Base-by-base conservation (phyloP, 768 basidiomycete species). In the Hirschioporus abietinus region DNA sequence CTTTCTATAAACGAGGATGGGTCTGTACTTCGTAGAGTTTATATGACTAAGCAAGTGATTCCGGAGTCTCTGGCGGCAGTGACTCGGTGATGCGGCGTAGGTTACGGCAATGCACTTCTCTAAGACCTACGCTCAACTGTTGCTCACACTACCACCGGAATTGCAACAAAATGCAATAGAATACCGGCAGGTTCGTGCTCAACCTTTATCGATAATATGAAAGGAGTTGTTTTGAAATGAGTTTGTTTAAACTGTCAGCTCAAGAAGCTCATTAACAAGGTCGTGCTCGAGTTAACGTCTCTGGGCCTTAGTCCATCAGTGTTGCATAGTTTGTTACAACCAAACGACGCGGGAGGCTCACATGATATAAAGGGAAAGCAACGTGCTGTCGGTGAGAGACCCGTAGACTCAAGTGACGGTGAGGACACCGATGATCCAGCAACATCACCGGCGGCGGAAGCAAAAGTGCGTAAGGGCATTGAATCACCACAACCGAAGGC, bases 241-340 rank as follows among this genome's bases (percentile, higher is more conserved):
- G 23, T 60, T 69, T 15, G 60, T 12, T 8, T 12, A 24, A 25
- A 5, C 3, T 61, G 18, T 58, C 71, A 96, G 91, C 87, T 98
- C 66, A 97, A 98, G 78, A 94, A 92, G 71, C 79, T 96, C 34
- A 95, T 98, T 70, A 91, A 92, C 69, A 83, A 88, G 72, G 85
- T 95, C 42, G 92, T 91, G 0, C 76, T 78, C 10, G 95, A 98
- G 76, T 86, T 98, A 20, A 81, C 85, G 3, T 82, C 85, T 1
- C 78, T 94, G 25, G 95, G 92, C 0, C 75, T 86, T n/a, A 71
- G 74, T 17, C 77, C 76, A 9, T 69, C 73, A 26, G 63, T 76
- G 18, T 69, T 77, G 7, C 76, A 77, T 9, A 63, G 69, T 20
- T 72, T 73, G 23, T 64, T 71, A 25, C 67, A 24, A 26, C 69